Evolutionary conservation across 192 early-diverging fungal species (phyloP).

Genomic region (Coemansia sp.): DNA sequence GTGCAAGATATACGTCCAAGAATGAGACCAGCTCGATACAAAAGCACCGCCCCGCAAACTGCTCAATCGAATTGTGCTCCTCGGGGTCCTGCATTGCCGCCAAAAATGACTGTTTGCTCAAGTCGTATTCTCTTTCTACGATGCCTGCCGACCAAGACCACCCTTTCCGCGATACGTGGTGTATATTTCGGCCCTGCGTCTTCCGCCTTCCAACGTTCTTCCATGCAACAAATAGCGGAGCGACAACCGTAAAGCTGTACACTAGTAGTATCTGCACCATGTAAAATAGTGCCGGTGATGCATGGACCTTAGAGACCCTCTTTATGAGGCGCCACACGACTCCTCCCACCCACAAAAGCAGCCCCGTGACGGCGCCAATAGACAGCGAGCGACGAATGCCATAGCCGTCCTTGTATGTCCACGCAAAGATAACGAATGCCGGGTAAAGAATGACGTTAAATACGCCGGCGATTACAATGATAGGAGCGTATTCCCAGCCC

Average conservation of each 20-base stretch:
- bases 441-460: conserved; percentile 8
- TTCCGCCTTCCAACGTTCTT: background rate
- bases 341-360: conserved; percentile 12
- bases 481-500: conserved; percentile 13
- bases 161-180: background rate
- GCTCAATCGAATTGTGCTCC: conserved; percentile 19
- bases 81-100: conserved; percentile 19
- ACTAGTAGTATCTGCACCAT: conserved; percentile 13
- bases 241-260: conserved; percentile 13
- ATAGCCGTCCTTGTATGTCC: conserved; percentile 23
- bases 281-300: conserved; percentile 16
- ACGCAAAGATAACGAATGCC: background rate
- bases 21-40: conserved; percentile 29
- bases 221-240: conserved; percentile 13
- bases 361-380: conserved; percentile 4
- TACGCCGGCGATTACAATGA: background rate
- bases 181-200: background rate
- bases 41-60: conserved; percentile 23
- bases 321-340: conserved; percentile 9
- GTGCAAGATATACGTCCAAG: conserved; percentile 19
- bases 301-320: background rate
- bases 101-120: conserved; percentile 21
- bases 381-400: conserved; percentile 25
- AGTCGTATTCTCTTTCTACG: conserved; percentile 11
- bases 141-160: conserved; percentile 15